These are phyloP conservation scores for Aspergillus neotritici DNA, from an alignment of 2,329 filamentous ascomycete species.

Conservation along the genomic window DNA sequence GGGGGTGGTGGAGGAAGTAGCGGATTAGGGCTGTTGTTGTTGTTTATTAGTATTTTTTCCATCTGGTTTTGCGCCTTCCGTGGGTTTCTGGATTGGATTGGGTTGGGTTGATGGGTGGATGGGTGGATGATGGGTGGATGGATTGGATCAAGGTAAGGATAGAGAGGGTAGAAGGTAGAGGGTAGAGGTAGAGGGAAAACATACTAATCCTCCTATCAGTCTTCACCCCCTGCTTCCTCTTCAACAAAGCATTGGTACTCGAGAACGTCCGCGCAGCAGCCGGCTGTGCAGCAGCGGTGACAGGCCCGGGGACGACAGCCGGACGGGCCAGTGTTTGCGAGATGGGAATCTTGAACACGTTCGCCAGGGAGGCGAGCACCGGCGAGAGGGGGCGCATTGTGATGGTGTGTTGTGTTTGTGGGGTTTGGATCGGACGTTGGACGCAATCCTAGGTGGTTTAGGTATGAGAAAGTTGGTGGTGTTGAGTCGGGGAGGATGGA, in stretches of 20 bases:
- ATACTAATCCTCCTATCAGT: constrained; percentile 37
- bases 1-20: constrained; percentile 64
- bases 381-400: constrained; percentile 35
- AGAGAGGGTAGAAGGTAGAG: neutral
- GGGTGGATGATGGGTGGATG: too few relatives aligned
- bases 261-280: constrained; percentile 32
- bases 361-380: constrained; percentile 41
- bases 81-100: too few relatives aligned
- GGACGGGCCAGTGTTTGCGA: constrained; percentile 27
- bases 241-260: constrained; percentile 34
- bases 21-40: constrained; percentile 54
- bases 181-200: constrained; percentile 14
- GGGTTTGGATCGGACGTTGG: constrained; percentile 14
- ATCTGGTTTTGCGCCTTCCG: constrained; percentile 6
- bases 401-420: constrained; percentile 13
- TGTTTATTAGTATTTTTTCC: constrained; percentile 19
- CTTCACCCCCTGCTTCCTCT: constrained; percentile 29
- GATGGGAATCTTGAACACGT: constrained; percentile 40
- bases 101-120: too few relatives aligned
- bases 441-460: too few relatives aligned
- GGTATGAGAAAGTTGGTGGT: constrained; percentile 6
- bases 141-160: too few relatives aligned
- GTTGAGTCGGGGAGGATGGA: too few relatives aligned
- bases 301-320: constrained; percentile 17
- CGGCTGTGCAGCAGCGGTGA: constrained; percentile 20